These are phyloP conservation scores for Suillus weaverae DNA, from an alignment of 768 basidiomycete species.

Conservation along the genomic window DNA sequence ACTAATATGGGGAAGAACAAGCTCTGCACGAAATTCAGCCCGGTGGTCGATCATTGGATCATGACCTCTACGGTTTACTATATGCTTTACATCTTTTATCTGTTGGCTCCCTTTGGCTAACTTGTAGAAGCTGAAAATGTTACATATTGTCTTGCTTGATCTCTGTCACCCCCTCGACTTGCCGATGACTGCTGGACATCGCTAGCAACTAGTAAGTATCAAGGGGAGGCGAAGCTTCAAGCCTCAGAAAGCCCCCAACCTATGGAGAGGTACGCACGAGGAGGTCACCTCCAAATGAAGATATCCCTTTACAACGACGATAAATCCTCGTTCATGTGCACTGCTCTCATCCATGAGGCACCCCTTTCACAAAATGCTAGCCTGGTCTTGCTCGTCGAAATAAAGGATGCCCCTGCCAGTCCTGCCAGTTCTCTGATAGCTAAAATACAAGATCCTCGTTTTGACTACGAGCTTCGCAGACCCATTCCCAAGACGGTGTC, in stretches of 20 bases:
- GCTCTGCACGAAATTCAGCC: conserved; percentile 1
- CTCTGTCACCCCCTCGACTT: too few relatives aligned
- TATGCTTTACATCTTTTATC: background rate
- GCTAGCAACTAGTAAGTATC: too few relatives aligned
- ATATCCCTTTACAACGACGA: background rate
- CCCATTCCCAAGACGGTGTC: background rate
- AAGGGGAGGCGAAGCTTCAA: too few relatives aligned
- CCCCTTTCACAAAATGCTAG: conserved; percentile 1
- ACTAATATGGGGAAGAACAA: conserved; percentile 2
- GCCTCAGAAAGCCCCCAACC: background rate
- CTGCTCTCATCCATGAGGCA: background rate
- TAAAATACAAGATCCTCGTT: background rate
- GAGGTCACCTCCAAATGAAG: background rate
- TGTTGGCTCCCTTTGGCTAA: background rate
- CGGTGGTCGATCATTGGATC: background rate
- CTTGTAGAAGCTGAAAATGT: background rate
- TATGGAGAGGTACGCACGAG: background rate
- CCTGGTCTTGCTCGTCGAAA: conserved; percentile 3
- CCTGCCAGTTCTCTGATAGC: background rate
- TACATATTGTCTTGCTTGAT: background rate
- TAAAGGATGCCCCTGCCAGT: background rate
- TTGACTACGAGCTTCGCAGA: background rate
- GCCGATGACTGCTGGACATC: too few relatives aligned
- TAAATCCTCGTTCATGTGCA: background rate
- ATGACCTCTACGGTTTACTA: conserved; percentile 1